These are phyloP conservation scores for Austroboletus festivus DNA, from an alignment of 768 basidiomycete genomes.

Conservation along the genomic window DNA sequence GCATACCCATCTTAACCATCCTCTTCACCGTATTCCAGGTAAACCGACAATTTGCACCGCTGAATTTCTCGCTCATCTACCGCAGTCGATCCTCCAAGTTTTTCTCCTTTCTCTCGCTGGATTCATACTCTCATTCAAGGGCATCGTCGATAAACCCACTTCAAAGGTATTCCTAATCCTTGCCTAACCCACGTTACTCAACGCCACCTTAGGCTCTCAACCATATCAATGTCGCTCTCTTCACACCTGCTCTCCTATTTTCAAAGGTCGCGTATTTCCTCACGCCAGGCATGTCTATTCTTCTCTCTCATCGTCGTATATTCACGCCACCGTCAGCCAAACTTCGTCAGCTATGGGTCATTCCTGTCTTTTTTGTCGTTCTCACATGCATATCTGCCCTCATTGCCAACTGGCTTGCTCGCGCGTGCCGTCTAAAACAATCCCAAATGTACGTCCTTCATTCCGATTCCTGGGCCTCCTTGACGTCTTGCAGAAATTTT, in stretches of 20 bases:
- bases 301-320: background rate
- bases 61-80: background rate
- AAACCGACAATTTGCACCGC: background rate
- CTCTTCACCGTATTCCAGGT: conserved; percentile 33
- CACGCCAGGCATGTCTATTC: conserved; percentile 55
- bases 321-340: conserved; percentile 47
- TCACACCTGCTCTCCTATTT: conserved; percentile 85
- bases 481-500: conserved; percentile 50
- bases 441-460: conserved; percentile 65
- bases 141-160: conserved; percentile 84
- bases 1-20: conserved; percentile 11
- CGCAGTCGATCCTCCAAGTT: conserved; percentile 84
- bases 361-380: conserved; percentile 80
- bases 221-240: conserved; percentile 81
- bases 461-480: background rate
- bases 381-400: conserved; percentile 70
- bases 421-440: conserved; percentile 59
- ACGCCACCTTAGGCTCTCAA: conserved; percentile 58
- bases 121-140: conserved; percentile 71
- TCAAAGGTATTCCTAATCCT: conserved; percentile 60
- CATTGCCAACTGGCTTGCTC: conserved; percentile 63
- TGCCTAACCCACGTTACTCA: background rate
- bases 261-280: conserved; percentile 94
- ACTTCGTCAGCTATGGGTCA: conserved; percentile 78
- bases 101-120: conserved; percentile 83